Evolutionary conservation across 2,329 filamentous ascomycete genomes (phyloP), one percentile per base, ranked within the genome.

Genomic region (Cladophialophora exuberans): DNA sequence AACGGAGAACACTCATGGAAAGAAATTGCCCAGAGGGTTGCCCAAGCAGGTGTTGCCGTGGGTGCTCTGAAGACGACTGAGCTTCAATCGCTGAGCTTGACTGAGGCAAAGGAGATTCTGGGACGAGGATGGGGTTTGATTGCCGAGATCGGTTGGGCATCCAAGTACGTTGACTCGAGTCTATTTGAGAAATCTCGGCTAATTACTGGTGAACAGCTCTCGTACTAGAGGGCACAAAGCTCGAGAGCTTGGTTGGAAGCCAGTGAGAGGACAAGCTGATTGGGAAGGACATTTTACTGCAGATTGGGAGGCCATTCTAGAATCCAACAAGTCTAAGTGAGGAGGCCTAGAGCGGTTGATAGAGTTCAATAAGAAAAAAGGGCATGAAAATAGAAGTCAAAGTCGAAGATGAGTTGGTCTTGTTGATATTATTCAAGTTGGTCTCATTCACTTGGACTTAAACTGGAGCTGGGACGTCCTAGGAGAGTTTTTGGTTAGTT

Each of bases 1-100:
- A 74, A 70, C 1, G 75, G 74, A 0, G 64, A 63, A 3, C 69
- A 75, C 57, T 67, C 65, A 1, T 80, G 76, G 76, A 10, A 17
- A 9, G 15, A 41, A 17, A 41, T 41, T 22, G 36, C 36, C 3
- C 9, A 41, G 20, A 41, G 36, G 18, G 36, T 41, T 2, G 36
- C 36, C 20, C 10, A 41, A 17, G 36, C 36, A 13, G 36, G 36
- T 2, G 36, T 41, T 10, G 36, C 36, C 18, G 10, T 41, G 9
- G 36, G 36, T 2, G 36, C 36, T 22, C n/a, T 41, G n/a, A 10
- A 17, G 11, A 17, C 36, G 10, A 17, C 36, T 9, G 36, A 41
- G 36, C 36, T 41, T 3, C n/a, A 41, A 17, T 10, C 36, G 9
- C 36, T 41, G n/a, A 10, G 11, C 15, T 3, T 41, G 11, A 9